phyloP scores from a whole-genome alignment of 1,284 basidiomycete genomes.

The Microbotryomycetes sp. region DNA sequence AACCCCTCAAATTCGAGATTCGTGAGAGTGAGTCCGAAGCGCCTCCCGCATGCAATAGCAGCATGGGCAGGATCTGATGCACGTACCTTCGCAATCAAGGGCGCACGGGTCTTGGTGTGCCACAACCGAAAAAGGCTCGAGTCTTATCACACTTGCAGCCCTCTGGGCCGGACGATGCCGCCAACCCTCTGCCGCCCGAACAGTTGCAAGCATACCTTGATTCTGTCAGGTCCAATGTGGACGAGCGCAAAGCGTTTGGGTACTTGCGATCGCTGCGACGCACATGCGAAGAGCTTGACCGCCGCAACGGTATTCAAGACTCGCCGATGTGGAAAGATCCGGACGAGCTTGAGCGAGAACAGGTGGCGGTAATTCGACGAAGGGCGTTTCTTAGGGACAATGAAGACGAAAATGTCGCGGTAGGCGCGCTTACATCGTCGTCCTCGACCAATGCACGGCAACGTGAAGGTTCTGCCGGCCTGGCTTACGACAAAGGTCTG shows the following conservation, averaged over 20 bases:
- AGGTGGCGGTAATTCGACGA: slow-evolving; percentile 9
- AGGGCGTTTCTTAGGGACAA: slow-evolving; percentile 4
- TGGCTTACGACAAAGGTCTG: slow-evolving; percentile 21
- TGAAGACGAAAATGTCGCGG: background rate
- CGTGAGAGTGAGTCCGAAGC: slow-evolving; percentile 18
- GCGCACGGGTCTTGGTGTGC: slow-evolving; percentile 25
- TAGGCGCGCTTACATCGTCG: no score
- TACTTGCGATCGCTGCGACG: slow-evolving; percentile 23
- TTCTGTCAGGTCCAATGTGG: background rate
- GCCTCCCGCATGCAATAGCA: no score
- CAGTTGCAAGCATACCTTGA: background rate
- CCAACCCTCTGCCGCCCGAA: background rate
- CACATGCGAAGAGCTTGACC: slow-evolving; percentile 32
- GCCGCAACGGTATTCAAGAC: slow-evolving; percentile 19
- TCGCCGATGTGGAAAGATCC: slow-evolving; percentile 32
- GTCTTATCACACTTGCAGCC: background rate
- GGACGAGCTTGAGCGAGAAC: slow-evolving; percentile 21
- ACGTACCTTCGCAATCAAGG: no score
- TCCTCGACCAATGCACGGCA: slow-evolving; percentile 5
- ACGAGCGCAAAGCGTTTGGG: slow-evolving; percentile 11
- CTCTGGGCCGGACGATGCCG: background rate
- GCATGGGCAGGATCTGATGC: no score
- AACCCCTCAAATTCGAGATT: slow-evolving; percentile 31
- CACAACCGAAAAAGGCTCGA: background rate
- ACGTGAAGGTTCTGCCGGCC: slow-evolving; percentile 2